Percentiles rank a stretch among this genome's conserved stretches.
Conservation (phyloP, 2,329 filamentous ascomycete genomes). For the Chalara sp. region DNA sequence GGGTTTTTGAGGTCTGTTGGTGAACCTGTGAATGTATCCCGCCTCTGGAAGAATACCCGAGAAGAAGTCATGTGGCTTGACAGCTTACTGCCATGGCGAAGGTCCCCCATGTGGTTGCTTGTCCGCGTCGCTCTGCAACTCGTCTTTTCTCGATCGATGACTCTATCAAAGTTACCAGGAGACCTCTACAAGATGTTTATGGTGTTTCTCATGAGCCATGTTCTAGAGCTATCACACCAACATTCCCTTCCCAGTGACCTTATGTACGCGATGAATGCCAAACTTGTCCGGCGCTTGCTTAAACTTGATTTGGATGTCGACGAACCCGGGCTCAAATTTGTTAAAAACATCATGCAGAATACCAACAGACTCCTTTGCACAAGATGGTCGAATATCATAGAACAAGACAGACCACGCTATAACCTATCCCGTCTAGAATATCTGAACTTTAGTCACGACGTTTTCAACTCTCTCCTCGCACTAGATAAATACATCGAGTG, state of each 20-base stretch:
- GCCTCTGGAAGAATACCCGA: too few species aligned
- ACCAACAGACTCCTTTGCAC: background rate
- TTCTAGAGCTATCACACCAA: slow-evolving; percentile 26
- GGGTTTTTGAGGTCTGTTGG: too few species aligned
- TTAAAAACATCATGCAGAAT: background rate
- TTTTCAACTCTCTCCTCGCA: background rate
- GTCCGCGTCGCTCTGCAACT: too few species aligned
- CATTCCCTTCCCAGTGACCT: slow-evolving; percentile 20
- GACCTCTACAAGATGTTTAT: slow-evolving; percentile 45
- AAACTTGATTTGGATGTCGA: slow-evolving; percentile 29
- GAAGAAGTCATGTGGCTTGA: too few species aligned
- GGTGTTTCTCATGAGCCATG: slow-evolving; percentile 34
- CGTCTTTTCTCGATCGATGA: too few species aligned
- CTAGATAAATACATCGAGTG: slow-evolving; percentile 1
- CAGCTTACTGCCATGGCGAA: too few species aligned
- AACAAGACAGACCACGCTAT: background rate
- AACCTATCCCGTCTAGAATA: background rate
- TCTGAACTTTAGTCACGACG: slow-evolving; percentile 1
- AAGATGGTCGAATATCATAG: slow-evolving; percentile 7
- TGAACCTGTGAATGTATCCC: too few species aligned
- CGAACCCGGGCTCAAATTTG: background rate
- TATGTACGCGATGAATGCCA: slow-evolving; percentile 35
- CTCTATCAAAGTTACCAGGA: background rate
- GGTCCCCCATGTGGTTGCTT: too few species aligned
- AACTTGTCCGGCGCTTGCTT: slow-evolving; percentile 34